These are phyloP conservation scores for Alnus glutinosa DNA, from an alignment of 306 rosid genomes.

Conservation along the genomic window DNA sequence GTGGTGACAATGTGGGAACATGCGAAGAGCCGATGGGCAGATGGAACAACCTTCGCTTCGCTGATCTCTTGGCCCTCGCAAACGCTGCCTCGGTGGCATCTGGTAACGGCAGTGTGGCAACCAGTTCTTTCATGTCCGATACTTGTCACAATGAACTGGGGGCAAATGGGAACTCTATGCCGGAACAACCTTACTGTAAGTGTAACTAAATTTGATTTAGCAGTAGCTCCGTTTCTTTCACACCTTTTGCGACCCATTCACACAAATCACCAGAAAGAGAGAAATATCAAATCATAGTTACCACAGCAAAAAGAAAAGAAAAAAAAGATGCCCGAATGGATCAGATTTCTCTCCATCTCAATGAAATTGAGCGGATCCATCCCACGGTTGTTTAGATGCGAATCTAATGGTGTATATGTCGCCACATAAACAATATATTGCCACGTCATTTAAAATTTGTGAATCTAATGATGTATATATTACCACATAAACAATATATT, in stretches of 20 bases:
- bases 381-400: too few relatives aligned
- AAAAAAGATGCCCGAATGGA: neutral
- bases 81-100: neutral
- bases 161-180: neutral
- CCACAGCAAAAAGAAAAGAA: neutral
- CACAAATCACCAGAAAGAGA: neutral
- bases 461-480: too few relatives aligned
- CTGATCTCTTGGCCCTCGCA: constrained; percentile 5
- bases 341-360: too few relatives aligned
- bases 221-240: neutral
- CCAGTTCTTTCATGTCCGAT: neutral
- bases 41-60: neutral
- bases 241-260: neutral
- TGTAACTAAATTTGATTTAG: neutral
- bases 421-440: too few relatives aligned
- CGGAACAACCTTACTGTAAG: constrained; percentile 7
- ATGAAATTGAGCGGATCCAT: too few relatives aligned
- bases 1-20: neutral
- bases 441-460: too few relatives aligned
- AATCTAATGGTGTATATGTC: too few relatives aligned
- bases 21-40: neutral
- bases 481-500: too few relatives aligned
- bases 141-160: neutral
- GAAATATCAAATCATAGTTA: neutral
- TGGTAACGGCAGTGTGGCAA: neutral